These are phyloP conservation scores for Paspalum notatum DNA, from an alignment of 176 grass and related monocot species.

Conservation along the genomic window DNA sequence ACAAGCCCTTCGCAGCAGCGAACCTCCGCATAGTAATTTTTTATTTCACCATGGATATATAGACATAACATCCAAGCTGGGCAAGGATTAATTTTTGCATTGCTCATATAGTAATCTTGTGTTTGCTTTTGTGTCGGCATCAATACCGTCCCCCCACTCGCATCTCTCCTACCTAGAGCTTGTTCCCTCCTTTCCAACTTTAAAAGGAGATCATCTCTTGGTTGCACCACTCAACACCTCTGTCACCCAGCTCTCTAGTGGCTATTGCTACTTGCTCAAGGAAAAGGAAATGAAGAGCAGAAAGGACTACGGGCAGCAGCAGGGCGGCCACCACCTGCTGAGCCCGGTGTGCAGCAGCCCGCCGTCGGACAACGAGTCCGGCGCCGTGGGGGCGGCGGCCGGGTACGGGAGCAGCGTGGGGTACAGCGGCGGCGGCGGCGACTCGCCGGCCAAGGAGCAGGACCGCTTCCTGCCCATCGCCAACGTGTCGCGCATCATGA, in stretches of 20 bases:
- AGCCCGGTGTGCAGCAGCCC: conserved; percentile 69
- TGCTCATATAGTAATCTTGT: neutral
- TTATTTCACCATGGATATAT: conserved; percentile 1
- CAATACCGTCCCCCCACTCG: conserved; percentile 45
- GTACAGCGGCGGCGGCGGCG: conserved; percentile 36
- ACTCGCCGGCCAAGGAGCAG: conserved; percentile 76
- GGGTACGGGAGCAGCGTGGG: conserved; percentile 33
- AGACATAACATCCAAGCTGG: neutral
- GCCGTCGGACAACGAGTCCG: conserved; percentile 71
- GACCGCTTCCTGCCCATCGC: conserved; percentile 93
- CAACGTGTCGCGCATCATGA: conserved; percentile 97
- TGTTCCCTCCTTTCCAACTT: conserved; percentile 41
- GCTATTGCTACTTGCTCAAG: neutral
- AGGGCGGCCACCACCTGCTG: conserved; percentile 32
- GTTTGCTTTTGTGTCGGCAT: conserved; percentile 50
- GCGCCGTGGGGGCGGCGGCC: conserved; percentile 11
- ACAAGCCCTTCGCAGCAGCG: neutral
- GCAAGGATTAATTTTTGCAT: neutral
- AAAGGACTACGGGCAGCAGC: conserved; percentile 55
- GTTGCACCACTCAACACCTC: neutral
- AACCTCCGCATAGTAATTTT: conserved; percentile 5
- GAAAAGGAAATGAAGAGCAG: conserved; percentile 59
- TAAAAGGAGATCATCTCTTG: conserved; percentile 40
- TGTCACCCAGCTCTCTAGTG: neutral
- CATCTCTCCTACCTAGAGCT: conserved; percentile 14